Evolutionary conservation across 2,329 filamentous ascomycete genomes (phyloP), one percentile per base, ranked within the genome.

Genomic region (Truncatella angustata): DNA sequence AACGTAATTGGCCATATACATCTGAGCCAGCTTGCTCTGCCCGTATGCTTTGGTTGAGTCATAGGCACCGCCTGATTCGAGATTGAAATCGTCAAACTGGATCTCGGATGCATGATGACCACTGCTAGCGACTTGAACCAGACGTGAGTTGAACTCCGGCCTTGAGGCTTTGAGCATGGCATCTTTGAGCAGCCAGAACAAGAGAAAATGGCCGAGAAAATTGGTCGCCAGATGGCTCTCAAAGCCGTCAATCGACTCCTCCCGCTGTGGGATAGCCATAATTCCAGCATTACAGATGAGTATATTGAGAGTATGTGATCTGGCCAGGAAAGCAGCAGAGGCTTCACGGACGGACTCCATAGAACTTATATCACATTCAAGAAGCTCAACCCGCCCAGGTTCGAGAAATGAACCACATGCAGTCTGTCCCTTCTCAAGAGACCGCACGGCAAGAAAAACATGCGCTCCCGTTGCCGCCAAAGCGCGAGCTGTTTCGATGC

Each of bases 1-100:
- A 12, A 49, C 21, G 12, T 36, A 30, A 4, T 49, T 49, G 4
- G 46, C 32, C 32, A 39, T 39, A 20, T 39, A 49, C 16, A 81
- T 70, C 52, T 77, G 79, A 11, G 79, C 78, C 0, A 71, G 70
- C 57, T 83, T 84, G 46, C 69, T 67, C 56, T 78, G 73, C 0
- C 68, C 73, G 53, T 83, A 83, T 0, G 74, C 67, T 1, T 51
- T 35, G 51, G 61, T 67, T 0, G 67, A 67, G 3, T 70, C 44
- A 53, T 79, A 77, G n/a, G 44, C 28, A 5, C 54, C 60, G 11
- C 28, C 50, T 4, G 61, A 56, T 20, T 66, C 59, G 35, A 72
- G 68, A 54, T 73, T 68, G 55, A 71, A 67, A 59, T 75, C 66
- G 50, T 75, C 66, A 47, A 67, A 65, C 26, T 68, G 56, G 40